Evolutionary conservation across 2,329 filamentous ascomycete species (phyloP).

Genomic region (Stemphylium vesicarium): DNA sequence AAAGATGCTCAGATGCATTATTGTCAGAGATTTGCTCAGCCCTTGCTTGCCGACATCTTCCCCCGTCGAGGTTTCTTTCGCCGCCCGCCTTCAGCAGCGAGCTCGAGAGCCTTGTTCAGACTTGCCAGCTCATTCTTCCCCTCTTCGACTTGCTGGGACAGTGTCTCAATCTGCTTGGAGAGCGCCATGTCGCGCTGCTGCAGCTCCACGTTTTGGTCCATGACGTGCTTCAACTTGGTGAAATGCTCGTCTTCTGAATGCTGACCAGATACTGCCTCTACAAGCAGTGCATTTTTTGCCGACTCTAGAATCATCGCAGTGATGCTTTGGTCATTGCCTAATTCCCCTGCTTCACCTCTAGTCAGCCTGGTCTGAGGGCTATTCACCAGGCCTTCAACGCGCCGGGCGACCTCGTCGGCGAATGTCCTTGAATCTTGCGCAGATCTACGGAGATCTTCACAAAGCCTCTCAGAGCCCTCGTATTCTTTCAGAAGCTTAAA

Average conservation of each 20-base stretch:
- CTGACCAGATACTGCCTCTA: slow-evolving; percentile 1
- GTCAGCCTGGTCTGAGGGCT: background rate
- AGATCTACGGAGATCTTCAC: slow-evolving; percentile 5
- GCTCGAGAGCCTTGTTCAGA: slow-evolving; percentile 12
- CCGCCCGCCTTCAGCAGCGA: slow-evolving; percentile 4
- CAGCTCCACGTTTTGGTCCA: slow-evolving; percentile 14
- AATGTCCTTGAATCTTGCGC: background rate
- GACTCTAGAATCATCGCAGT: slow-evolving; percentile 19
- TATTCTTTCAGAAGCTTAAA: slow-evolving; percentile 7
- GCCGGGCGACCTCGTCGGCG: slow-evolving; percentile 3
- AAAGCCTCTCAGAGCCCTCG: background rate
- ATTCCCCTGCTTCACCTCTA: background rate
- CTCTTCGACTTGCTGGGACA: slow-evolving; percentile 7
- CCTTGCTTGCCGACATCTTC: slow-evolving; percentile 3
- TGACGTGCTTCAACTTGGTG: slow-evolving; percentile 5
- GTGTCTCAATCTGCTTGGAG: background rate
- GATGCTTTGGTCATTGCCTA: slow-evolving; percentile 14
- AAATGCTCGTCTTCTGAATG: slow-evolving; percentile 3
- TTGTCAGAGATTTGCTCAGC: background rate
- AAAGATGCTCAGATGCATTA: background rate
- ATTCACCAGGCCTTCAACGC: slow-evolving; percentile 12
- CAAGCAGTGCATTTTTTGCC: slow-evolving; percentile 16
- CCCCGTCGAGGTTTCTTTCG: slow-evolving; percentile 7
- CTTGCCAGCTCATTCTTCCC: slow-evolving; percentile 6
- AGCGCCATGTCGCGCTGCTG: slow-evolving; percentile 4